A percentile compares a stretch with the other conserved stretches of the same genome.
phyloP scores from a whole-genome alignment of 441 rosid genomes.

The Pelargonium australe region DNA sequence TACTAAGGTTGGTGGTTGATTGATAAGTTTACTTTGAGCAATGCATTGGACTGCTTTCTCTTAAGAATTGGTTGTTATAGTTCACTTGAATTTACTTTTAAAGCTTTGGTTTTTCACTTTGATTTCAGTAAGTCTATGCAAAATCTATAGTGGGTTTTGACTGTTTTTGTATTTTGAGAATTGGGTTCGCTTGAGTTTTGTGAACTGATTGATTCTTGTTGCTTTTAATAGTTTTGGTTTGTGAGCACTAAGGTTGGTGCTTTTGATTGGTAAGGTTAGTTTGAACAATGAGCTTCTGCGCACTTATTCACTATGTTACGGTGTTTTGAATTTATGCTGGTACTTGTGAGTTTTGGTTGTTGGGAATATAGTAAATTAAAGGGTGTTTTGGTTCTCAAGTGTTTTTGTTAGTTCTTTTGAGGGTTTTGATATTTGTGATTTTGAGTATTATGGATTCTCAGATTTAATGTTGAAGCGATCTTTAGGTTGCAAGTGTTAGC shows the following conservation, averaged over 20 bases:
- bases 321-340: too few species aligned
- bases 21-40: not conserved
- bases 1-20: not conserved
- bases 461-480: too few species aligned
- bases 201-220: not conserved
- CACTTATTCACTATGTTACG: too few species aligned
- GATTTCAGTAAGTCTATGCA: not conserved
- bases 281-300: not conserved
- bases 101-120: not conserved
- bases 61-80: not conserved
- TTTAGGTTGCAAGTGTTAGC: too few species aligned
- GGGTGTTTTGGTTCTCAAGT: not conserved
- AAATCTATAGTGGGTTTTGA: not conserved
- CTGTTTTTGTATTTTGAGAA: not conserved
- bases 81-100: not conserved
- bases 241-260: not conserved
- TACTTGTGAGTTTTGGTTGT: too few species aligned
- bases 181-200: not conserved
- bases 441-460: too few species aligned
- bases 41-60: not conserved
- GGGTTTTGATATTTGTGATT: not conserved
- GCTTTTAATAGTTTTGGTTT: not conserved
- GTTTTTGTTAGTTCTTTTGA: not conserved
- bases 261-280: not conserved
- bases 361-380: too few species aligned